phyloP scores from a whole-genome alignment of 176 grass and related monocot genomes.

The Oryza coarctata region DNA sequence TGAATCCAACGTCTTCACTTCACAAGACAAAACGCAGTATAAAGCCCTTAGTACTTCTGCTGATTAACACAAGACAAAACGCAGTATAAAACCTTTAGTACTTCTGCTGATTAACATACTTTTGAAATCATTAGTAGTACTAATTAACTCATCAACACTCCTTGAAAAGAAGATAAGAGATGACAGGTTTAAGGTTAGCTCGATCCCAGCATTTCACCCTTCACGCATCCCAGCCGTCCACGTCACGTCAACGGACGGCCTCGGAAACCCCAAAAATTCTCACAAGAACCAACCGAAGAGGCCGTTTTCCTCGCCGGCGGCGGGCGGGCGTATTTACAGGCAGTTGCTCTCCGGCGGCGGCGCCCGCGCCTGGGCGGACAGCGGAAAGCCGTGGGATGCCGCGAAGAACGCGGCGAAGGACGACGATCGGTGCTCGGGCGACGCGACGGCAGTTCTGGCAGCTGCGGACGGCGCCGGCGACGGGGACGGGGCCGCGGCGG shows the following conservation, averaged over 20 bases:
- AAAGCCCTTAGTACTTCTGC: neutral
- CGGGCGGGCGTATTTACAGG: constrained; percentile 38
- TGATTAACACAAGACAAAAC: neutral
- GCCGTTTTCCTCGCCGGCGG: too few species aligned
- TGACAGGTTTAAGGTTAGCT: constrained; percentile 22
- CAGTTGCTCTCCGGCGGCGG: constrained; percentile 44
- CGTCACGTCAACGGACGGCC: constrained; percentile 40
- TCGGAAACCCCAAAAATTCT: constrained; percentile 44
- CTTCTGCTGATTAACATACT: neutral
- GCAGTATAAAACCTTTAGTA: neutral
- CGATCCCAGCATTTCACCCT: neutral
- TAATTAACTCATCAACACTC: neutral
- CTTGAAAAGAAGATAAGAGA: neutral
- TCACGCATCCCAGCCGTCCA: constrained; percentile 37
- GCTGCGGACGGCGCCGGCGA: neutral
- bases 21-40: neutral
- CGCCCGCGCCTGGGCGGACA: constrained; percentile 28
- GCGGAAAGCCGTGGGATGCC: constrained; percentile 37
- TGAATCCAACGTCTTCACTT: neutral
- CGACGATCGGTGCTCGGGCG: constrained; percentile 37
- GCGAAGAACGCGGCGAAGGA: constrained; percentile 73
- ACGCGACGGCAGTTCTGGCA: neutral
- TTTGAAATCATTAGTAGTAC: neutral
- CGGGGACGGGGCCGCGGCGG: neutral
- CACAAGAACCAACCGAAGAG: constrained; percentile 17